Evolutionary conservation across 192 early-diverging fungal species (phyloP), one percentile per base, ranked within the genome.

Genomic region (Coemansia erecta): DNA sequence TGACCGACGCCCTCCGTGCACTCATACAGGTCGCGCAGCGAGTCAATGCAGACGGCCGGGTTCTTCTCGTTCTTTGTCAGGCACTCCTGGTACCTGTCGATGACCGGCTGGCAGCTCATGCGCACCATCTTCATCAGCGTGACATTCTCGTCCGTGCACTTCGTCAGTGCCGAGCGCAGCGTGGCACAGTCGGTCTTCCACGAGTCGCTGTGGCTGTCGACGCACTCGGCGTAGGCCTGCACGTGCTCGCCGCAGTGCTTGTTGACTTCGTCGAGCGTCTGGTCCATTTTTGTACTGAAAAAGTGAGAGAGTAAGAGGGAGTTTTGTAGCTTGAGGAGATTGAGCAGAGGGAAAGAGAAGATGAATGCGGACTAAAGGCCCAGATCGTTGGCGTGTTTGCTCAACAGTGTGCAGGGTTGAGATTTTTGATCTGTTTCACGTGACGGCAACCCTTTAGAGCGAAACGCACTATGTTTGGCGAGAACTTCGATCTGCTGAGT

Each of bases 201-300:
- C 12, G 70, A 70, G 1, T 80, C 58, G 18, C 52, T 54, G 39
- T 80, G 62, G 35, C 24, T 54, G 23, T 80, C 77, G 41, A 80
- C 77, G 42, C 77, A 80, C 1, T 57, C 31, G 0, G 77, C 77
- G 51, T 73, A 80, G 1, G 66, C 71, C 33, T 80, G 60, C 3
- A 80, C 72, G 1, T 80, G 67, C 19, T 73, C 64, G 64, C 71
- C 55, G 58, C 77, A 80, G 77, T 80, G 77, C 72, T 63, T 80
- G 63, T 74, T 73, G 18, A 80, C 77, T 44, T 80, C 77, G 58
- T 80, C 77, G 2, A 80, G 64, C 15, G 77, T 80, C 43, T 80
- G 70, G 37, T 80, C 77, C 77, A 80, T 80, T 35, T 24, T 31
- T 37, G 8, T 45, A 37, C 19, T 19, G 4, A 23, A 45, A 24